Evolutionary conservation across 2,329 filamentous ascomycete species (phyloP).

Genomic region (Cladosporium oxysporum): DNA sequence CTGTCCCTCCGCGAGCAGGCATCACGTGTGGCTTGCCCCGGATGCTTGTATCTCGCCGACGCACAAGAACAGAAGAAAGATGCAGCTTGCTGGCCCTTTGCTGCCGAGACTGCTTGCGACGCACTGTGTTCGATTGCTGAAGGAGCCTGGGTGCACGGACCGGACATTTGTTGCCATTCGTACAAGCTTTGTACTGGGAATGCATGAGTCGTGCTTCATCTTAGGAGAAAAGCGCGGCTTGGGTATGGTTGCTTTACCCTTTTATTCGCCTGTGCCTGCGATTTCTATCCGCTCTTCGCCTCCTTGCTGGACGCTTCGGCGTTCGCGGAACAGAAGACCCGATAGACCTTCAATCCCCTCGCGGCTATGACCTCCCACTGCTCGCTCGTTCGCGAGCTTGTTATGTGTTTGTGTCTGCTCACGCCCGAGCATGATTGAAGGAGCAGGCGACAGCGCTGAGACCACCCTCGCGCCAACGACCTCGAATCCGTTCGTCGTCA

Average conservation of each 20-base stretch:
- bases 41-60: constrained; percentile 31
- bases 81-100: constrained; percentile 34
- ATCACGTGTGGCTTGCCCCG: constrained; percentile 38
- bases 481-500: constrained; percentile 23
- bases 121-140: constrained; percentile 31
- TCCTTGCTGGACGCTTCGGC: constrained; percentile 19
- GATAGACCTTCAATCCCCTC: constrained; percentile 26
- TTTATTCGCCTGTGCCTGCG: constrained; percentile 22
- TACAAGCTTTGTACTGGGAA: constrained; percentile 24
- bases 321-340: constrained; percentile 21
- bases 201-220: constrained; percentile 38
- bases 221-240: constrained; percentile 35
- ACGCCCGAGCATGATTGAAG: constrained; percentile 25
- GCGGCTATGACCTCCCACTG: constrained; percentile 25
- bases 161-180: constrained; percentile 39
- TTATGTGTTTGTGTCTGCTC: constrained; percentile 22
- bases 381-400: constrained; percentile 12
- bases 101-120: constrained; percentile 22
- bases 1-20: constrained; percentile 22
- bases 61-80: constrained; percentile 44
- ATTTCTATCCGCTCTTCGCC: constrained; percentile 20
- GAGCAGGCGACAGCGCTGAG: constrained; percentile 28
- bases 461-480: constrained; percentile 28
- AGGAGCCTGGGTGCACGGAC: constrained; percentile 27
- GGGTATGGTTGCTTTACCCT: constrained; percentile 38